Base-by-base conservation (phyloP, 2,329 filamentous ascomycete species). In the Tympanopsis confertula region DNA sequence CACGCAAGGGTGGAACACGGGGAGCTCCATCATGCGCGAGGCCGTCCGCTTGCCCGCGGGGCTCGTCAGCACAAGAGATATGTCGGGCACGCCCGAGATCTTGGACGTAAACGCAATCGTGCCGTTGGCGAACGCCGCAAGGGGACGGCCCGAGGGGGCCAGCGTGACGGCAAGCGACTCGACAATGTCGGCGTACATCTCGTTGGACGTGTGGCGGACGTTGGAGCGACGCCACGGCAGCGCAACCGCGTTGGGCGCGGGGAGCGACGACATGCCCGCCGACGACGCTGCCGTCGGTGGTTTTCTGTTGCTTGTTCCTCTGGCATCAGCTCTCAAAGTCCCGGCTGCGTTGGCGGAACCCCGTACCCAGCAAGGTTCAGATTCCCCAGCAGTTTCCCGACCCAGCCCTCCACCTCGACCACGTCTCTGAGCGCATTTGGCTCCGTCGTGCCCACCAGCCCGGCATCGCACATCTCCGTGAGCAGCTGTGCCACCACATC, bases 1-100 rank as follows among this genome's bases (percentile, higher is more conserved):
- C 5, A 98, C 91, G 50, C 89, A 98, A 0, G 91, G 91, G 55
- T 98, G 91, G 50, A 98, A 98, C 1, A 94, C 87, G 1, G 89
- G 91, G 2, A 94, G 66, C 45, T 91, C 81, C 56, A 98, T 76
- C 26, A 89, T 72, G 44, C 73, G 76, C 13, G 66, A 71, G 35
- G 95, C 69, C 37, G 80, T 80, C 51, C 84, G 81, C 45, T 79
- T 83, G n/a, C 85, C 84, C 1, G 85, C 85, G 0, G 86, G 83
- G 2, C 85, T 82, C 1, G 81, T 82, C 19, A 98, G 69, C 13
- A 72, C 82, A 10, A 98, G 65, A n/a, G 86, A 58, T n/a, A 98
- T 71, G 54, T 98, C 89, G 1, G 91, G 91, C 3, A 96, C 76
- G 4, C 91, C 91, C 1, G 89, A 95, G 30, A 98, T 86, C 54